Base-by-base conservation (phyloP, 768 basidiomycete species). In the Tremella yokohamensis region DNA sequence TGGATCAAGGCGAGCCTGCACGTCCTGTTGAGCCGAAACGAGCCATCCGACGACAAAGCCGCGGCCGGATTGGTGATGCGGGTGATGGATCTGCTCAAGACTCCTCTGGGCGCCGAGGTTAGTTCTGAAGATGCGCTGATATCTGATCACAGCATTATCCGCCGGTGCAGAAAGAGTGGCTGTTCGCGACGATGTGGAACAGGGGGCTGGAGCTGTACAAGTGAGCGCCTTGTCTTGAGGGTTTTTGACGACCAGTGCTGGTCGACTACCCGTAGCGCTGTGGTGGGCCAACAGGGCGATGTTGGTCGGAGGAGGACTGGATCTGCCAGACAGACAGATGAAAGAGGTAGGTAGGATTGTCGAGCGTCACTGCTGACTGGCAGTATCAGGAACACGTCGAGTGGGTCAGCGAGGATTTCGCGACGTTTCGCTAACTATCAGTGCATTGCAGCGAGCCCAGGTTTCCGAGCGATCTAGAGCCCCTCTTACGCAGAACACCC, bases 161-260 rank as follows among this genome's bases (percentile, higher is more conserved):
- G n/a, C n/a, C 8, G 22, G 42, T 18, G n/a, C n/a, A 45, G 7
- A 45, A 45, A 16, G 42, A 45, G 15, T 45, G 42, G 42, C 42
- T 45, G n/a, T 45, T 45, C 15, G 42, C 42, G 42, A n/a, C n/a
- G 6, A 4, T 45, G 22, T 45, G 42, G 42, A 45, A 45, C 22
- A 6, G 22, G 22, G 42, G 42, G 8, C 22, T 45, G 42, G 42
- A 45, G n/a, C 22, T 45, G n/a, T 6, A 45, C 42, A 15, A 22
- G 42, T 45, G 6, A 45, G 42, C 15, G n/a, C n/a, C 7, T 15
- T 8, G 42, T 45, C 42, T 15, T 6, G 42, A 22, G 22, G 42
- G 42, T 45, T 6, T 45, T 15, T 45, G n/a, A 45, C 42, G n/a
- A 45, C 8, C n/a, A 45, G 42, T 18, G 22, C n/a, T 4, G 42